Percentiles rank a stretch among this genome's conserved stretches.
phyloP scores from a whole-genome alignment of 176 grass and related monocot species.

The Typha latifolia region DNA sequence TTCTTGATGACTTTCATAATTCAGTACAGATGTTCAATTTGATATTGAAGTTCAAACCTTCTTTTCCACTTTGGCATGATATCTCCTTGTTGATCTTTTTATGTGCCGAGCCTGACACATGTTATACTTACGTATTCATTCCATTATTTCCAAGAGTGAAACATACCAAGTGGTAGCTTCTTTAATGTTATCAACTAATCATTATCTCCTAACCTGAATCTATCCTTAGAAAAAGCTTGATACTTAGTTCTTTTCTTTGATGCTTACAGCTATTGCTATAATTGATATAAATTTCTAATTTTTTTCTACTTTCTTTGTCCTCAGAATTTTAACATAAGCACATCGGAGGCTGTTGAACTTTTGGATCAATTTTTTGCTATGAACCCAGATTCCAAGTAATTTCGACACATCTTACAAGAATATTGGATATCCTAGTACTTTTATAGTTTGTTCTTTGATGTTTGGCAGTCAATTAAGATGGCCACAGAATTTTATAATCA shows the following conservation, averaged over 20 bases:
- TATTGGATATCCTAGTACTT: background rate
- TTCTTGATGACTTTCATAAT: background rate
- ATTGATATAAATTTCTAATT: background rate
- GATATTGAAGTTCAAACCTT: background rate
- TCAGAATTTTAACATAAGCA: conserved; percentile 27
- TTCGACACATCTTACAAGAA: background rate
- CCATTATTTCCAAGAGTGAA: no score
- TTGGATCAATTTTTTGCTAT: conserved; percentile 78
- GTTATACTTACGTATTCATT: no score
- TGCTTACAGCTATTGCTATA: background rate
- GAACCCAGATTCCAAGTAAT: conserved; percentile 68
- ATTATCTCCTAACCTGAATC: no score
- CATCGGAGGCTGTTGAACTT: conserved; percentile 69
- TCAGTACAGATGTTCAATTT: background rate
- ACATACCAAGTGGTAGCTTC: no score
- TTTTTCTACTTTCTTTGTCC: background rate
- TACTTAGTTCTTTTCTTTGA: background rate
- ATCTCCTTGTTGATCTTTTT: no score
- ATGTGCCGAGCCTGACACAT: no score
- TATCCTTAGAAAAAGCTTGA: background rate
- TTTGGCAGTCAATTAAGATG: background rate
- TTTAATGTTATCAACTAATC: no score
- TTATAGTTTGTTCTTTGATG: background rate
- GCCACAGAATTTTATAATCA: no score
- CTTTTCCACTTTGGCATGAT: background rate